Evolutionary conservation across 2,329 filamentous ascomycete genomes (phyloP), one percentile per base, ranked within the genome.

Genomic region (Xylariales sp.): DNA sequence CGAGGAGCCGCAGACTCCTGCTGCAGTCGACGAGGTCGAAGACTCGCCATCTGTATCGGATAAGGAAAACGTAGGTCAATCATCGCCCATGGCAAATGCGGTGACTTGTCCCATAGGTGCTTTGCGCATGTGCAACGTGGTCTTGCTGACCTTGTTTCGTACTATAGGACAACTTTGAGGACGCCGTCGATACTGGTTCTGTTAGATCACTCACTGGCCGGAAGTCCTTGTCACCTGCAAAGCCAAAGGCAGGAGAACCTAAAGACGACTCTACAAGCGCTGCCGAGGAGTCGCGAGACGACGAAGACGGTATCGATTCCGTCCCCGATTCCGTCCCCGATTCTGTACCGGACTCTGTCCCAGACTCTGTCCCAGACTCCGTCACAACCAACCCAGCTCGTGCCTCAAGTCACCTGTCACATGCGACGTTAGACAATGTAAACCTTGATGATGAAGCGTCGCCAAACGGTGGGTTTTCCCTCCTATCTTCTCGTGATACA

Each of bases 141-240:
- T n/a, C n/a, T n/a, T n/a, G n/a, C n/a, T n/a, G n/a, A n/a, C n/a
- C n/a, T n/a, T n/a, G n/a, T n/a, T n/a, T n/a, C n/a, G n/a, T n/a
- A n/a, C n/a, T n/a, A n/a, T 48, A 88, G 83, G 83, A 90, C 53
- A 77, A 76, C 13, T 95, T 94, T 55, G 88, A 95, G 65, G 88
- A 95, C 70, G 88, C 87, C 39, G 67, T 78, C 50, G 84, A 87
- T 60, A 76, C 72, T 42, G 63, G 69, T 31, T 81, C 78, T 23
- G 68, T 77, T 37, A 77, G 83, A 43, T 88, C 83, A 18, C 63
- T 88, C 44, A 80, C 75, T 25, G 70, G 69, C 48, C 64, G 71
- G 55, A 67, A 60, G 35, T 42, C 55, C 15, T 62, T 65, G 14
- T 6, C 21, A 19, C 20, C 34, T 6, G 15, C 23, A 17, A 40